These are phyloP conservation scores for Punctularia strigosozonata DNA, from an alignment of 768 basidiomycete species.

Conservation along the genomic window DNA sequence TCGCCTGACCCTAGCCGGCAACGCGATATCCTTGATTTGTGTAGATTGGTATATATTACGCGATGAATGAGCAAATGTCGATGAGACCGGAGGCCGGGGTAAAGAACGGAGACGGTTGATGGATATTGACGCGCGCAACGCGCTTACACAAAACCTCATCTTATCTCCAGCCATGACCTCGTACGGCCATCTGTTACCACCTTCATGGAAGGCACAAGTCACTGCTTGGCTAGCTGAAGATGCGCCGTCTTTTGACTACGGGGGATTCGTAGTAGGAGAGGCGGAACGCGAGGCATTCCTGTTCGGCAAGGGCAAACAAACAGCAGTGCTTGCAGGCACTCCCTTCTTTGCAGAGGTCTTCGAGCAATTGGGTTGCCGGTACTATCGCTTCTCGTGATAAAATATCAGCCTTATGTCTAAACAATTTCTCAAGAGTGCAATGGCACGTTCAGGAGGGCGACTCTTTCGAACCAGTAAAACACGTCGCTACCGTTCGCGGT, in stretches of 20 bases:
- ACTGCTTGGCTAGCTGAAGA: slow-evolving; percentile 84
- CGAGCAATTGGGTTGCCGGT: slow-evolving; percentile 81
- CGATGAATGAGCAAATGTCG: too few relatives aligned
- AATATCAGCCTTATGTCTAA: too few relatives aligned
- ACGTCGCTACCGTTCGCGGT: slow-evolving; percentile 85
- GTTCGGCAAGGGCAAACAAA: slow-evolving; percentile 75
- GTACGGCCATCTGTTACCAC: slow-evolving; percentile 71
- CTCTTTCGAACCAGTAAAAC: slow-evolving; percentile 65
- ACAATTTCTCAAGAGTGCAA: slow-evolving; percentile 57
- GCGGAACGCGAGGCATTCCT: slow-evolving; percentile 76
- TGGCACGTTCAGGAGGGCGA: slow-evolving; percentile 90
- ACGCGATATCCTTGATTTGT: too few relatives aligned
- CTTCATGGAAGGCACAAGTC: slow-evolving; percentile 83
- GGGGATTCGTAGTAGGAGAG: slow-evolving; percentile 93
- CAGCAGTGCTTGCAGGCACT: slow-evolving; percentile 80
- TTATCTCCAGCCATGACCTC: neutral
- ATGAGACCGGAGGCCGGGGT: too few relatives aligned
- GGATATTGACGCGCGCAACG: neutral
- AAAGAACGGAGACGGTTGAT: neutral
- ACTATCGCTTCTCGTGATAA: neutral
- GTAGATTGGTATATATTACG: too few relatives aligned
- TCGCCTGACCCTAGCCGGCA: too few relatives aligned
- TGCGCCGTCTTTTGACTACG: slow-evolving; percentile 92
- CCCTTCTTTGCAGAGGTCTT: slow-evolving; percentile 96
- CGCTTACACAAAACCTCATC: neutral